Evolutionary conservation across 106 monocot species (phyloP), one percentile per base, ranked within the genome.

Genomic region (Cymbidium sinense): DNA sequence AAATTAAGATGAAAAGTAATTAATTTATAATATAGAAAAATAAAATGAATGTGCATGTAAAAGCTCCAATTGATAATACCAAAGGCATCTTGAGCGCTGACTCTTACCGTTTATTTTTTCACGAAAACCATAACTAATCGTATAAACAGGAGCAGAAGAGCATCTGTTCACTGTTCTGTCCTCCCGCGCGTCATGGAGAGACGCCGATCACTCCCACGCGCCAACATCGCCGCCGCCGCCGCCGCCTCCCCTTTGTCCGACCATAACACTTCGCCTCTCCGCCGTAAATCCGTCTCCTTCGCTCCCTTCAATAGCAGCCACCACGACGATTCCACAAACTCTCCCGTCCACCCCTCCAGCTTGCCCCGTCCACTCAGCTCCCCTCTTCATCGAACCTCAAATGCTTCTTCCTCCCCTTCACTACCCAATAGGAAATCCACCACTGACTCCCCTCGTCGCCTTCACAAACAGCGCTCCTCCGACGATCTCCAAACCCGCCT

Each of bases 271-370:
- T 39, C 9, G 70, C 18, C 31, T 36, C 21, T 47, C 21, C 82
- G 34, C 41, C 27, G 71, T 17, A 72, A 44, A 72, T 72, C 44
- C 43, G 15, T 74, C 74, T 44, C 44, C 74, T 43, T 74, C 15
- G 34, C 7, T 7, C 27, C 11, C 27, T 23, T 17, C 71, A 69
- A 34, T 7, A 74, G 29, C 43, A 43, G 0, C 44, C 4, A 3
- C 25, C 5, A 44, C n/a, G 44, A 15, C 12, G 28, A 28, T 28
- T 7, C 13, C 0, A 7, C 13, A 10, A 27, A 28, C 43, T 74
- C 44, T 9, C 44, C 74, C 2, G 11, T 19, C 25, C 74, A 74
- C 43, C 23, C 44, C 43, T 36, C 71, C 71, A 47, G 47, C 12
- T 5, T 71, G 3, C 36, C 39, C 37, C 36, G 71, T 4, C 71